These are phyloP conservation scores for Nemophila menziesii DNA, from an alignment of 257 asterid species.

Conservation along the genomic window DNA sequence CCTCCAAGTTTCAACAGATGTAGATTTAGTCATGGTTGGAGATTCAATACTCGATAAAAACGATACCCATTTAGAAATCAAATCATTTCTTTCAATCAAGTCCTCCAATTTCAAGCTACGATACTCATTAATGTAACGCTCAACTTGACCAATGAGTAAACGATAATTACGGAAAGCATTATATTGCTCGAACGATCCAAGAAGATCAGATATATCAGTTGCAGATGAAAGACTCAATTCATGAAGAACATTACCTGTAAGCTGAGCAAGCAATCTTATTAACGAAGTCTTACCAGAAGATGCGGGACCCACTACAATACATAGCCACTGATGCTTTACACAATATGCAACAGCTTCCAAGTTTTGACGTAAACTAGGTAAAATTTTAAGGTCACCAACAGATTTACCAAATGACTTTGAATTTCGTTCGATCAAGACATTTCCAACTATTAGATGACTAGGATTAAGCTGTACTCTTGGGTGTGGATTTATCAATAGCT, in stretches of 20 bases:
- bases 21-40: conserved; percentile 21
- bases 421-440: conserved; percentile 45
- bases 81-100: conserved; percentile 34
- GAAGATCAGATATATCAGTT: conserved; percentile 87
- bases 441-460: conserved; percentile 40
- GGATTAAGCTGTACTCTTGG: conserved; percentile 65
- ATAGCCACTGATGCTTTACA: conserved; percentile 81
- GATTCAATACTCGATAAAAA: conserved; percentile 40
- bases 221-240: conserved; percentile 92
- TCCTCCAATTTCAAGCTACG: conserved; percentile 38
- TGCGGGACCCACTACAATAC: conserved; percentile 87
- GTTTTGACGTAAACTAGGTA: conserved; percentile 57
- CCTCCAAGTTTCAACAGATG: conserved; percentile 29
- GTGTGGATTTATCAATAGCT: conserved; percentile 44
- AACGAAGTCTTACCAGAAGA: conserved; percentile 88
- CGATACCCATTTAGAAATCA: conserved; percentile 51
- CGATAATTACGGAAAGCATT: conserved; percentile 70
- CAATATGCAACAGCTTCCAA: conserved; percentile 66
- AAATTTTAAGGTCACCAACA: conserved; percentile 42
- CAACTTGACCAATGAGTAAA: conserved; percentile 50
- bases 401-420: conserved; percentile 34
- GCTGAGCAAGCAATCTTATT: conserved; percentile 63
- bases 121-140: conserved; percentile 61
- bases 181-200: conserved; percentile 95
- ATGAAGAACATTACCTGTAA: conserved; percentile 75